Base-by-base conservation (phyloP, 2,329 filamentous ascomycete species). In the Hyphodiscus sp. region DNA sequence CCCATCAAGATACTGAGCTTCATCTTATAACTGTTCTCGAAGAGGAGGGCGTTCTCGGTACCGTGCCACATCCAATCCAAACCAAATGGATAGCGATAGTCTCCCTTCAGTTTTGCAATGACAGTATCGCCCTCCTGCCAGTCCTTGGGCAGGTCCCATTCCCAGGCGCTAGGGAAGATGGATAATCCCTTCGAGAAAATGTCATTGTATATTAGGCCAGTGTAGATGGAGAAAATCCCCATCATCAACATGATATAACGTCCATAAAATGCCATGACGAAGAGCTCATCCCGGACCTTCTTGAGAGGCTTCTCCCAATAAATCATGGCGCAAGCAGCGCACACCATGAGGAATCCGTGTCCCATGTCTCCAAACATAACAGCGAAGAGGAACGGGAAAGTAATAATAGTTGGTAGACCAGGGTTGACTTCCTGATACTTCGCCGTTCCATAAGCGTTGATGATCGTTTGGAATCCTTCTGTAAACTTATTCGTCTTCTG, bases 361-460 rank as follows among this genome's bases (percentile, higher is more conserved):
- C 94, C 95, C 55, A 96, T 86, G 72, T 99, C 94, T 77, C 94
- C 95, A 69, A 99, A 99, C 94, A 99, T 99, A 81, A 99, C 94
- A 48, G 94, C 94, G 69, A 99, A 99, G 58, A 99, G 78, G 78
- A 99, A 99, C n/a, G 95, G 94, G 73, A 99, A 99, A 6, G 94
- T 99, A 59, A 99, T 86, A 62, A 97, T 91, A 49, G 95, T 94
- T 41, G 92, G 92, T 20, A 99, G 80, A 58, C 91, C 92, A 53
- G 94, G 94, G 73, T 99, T 99, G 70, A 96, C 88, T 74, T 99
- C 94, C 63, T 88, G 88, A 73, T 99, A 99, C 61, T 95, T 97
- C 56, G 94, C 89, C 43, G 94, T 96, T 67, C 94, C 95, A 68
- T 99, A 99, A 26, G 95, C 94, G 66, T 99, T 92, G 70, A 99